A percentile compares a stretch with the other conserved stretches of the same genome.
Evolutionary conservation across 805 yeast species (phyloP).

Genomic region (Candida bentonensis): DNA sequence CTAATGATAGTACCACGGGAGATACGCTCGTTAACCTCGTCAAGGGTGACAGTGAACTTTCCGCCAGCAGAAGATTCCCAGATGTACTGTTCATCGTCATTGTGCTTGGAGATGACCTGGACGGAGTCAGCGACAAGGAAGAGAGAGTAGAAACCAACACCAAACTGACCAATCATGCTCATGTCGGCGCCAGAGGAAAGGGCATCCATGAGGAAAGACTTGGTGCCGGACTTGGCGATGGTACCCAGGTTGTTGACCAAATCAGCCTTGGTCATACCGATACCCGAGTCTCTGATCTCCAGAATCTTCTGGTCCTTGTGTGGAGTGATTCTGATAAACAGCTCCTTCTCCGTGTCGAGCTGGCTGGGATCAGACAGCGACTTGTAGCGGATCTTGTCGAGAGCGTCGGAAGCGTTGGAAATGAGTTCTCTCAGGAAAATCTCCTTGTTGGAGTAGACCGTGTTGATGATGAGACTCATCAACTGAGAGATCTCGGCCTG

Average conservation of each 20-base stretch:
- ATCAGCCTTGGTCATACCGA: constrained; percentile 99
- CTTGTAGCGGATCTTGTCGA: constrained; percentile 96
- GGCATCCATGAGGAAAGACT: constrained; percentile 95
- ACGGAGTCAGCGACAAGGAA: constrained; percentile 98
- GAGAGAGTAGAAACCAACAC: constrained; percentile 99
- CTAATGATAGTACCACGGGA: constrained; percentile 93
- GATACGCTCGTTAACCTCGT: constrained; percentile 70
- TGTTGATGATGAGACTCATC: constrained; percentile 99
- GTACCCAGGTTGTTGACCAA: constrained; percentile 98
- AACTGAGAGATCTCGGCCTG: constrained; percentile 99
- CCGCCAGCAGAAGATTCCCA: constrained; percentile 99
- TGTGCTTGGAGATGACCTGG: constrained; percentile 95
- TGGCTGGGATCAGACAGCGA: constrained; percentile 83
- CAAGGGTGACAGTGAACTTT: constrained; percentile 90
- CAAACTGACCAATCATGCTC: constrained; percentile 99
- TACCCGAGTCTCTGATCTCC: constrained; percentile 98
- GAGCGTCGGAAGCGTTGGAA: constrained; percentile 98
- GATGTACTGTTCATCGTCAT: constrained; percentile 97
- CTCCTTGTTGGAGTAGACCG: constrained; percentile 98
- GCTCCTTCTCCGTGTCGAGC: constrained; percentile 89
- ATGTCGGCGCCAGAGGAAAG: constrained; percentile 99
- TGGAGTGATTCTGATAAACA: constrained; percentile 96
- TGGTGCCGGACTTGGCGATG: constrained; percentile 99
- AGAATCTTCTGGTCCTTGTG: constrained; percentile 84
- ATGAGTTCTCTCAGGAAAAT: constrained; percentile 97